Conservation (phyloP, 768 basidiomycete species). For the Hypholoma sublateritium region DNA sequence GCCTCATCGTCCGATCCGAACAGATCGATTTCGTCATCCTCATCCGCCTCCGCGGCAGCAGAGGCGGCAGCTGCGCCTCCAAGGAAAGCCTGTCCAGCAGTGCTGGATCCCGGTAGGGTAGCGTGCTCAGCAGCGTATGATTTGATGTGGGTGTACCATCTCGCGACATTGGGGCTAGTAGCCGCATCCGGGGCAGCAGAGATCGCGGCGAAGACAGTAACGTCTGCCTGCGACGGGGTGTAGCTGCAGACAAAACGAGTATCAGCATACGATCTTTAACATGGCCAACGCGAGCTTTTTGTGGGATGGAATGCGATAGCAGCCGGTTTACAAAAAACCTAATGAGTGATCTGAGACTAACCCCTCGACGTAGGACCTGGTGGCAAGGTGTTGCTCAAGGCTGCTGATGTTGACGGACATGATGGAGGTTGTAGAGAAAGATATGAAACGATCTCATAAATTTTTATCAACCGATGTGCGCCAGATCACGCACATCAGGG, state of each 20-base stretch:
- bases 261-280: no score
- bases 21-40: conserved; percentile 73
- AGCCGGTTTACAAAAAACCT: not conserved
- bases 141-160: conserved; percentile 95
- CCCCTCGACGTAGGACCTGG: conserved; percentile 92
- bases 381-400: conserved; percentile 85
- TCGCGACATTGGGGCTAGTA: conserved; percentile 68
- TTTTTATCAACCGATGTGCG: conserved; percentile 7
- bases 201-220: conserved; percentile 85
- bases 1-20: conserved; percentile 87
- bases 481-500: conserved; percentile 18
- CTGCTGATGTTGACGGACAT: conserved; percentile 72
- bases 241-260: conserved; percentile 50
- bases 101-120: conserved; percentile 83
- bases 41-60: conserved; percentile 57
- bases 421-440: conserved; percentile 24
- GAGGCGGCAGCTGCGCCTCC: conserved; percentile 49
- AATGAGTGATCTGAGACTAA: conserved; percentile 39
- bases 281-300: no score
- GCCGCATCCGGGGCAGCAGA: conserved; percentile 62
- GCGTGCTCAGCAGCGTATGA: conserved; percentile 80
- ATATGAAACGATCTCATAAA: conserved; percentile 10
- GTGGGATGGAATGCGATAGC: no score
- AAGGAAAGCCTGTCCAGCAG: conserved; percentile 72
- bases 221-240: conserved; percentile 92